Evolutionary conservation across 805 yeast species (phyloP), one percentile per base, ranked within the genome.

Genomic region (Lipomyces oligophaga): DNA sequence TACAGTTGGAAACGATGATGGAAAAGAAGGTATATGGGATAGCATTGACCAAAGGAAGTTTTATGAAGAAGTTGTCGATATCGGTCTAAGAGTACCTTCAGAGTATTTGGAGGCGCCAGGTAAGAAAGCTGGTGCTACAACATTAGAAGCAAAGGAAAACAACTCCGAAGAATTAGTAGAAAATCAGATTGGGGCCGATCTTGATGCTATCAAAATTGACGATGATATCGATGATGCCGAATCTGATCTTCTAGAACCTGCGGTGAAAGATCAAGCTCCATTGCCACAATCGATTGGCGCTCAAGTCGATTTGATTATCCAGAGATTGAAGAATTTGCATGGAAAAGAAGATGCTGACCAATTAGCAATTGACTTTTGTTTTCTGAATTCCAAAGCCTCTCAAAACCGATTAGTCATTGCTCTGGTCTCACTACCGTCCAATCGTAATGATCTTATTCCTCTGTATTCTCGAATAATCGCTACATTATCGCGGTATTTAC

Each of bases 341-440:
- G 45, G 42, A 8, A 50, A 59, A 8, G 65, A 61, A 2, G 27
- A 35, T 6, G 59, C 60, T 16, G 69, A 71, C 22, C 55, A 54
- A 18, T 38, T 59, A 6, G 67, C 70, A 2, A 26, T 61, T 13
- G 67, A 65, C 22, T 66, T 58, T 47, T 54, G 61, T 8, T 43
- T 64, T 6, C 64, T 86, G 20, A 76, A 81, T 60, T 85, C 84
- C 59, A 85, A 82, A 62, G 88, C 93, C 0, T 79, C 94, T 0
- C 75, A 73, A 38, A 76, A 78, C 53, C 70, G 86, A 54, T 60
- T 88, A 5, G 59, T 77, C 39, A 75, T 73, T 42, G 78, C 78
- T 59, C 75, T 85, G 45, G 65, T 38, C 63, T 69, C 36, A 75
- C 76, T 48, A 60, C 75, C 55, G 67, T 71, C 28, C 72, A 69